phyloP scores from a whole-genome alignment of 2,329 filamentous ascomycete species.

The Blastomyces silverae region DNA sequence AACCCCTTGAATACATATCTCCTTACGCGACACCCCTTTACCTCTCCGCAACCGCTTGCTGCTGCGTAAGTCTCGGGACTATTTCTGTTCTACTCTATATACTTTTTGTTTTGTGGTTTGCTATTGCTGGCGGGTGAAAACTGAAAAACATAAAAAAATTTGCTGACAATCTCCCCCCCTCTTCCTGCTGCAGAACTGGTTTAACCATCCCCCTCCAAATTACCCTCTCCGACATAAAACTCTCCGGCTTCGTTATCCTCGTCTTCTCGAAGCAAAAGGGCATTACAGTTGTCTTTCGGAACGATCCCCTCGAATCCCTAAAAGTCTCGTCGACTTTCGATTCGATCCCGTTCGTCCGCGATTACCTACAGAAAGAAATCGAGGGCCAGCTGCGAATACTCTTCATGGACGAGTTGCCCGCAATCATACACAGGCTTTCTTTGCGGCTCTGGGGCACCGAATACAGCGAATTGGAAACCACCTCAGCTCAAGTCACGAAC shows the following conservation, averaged over 20 bases:
- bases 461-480: slow-evolving; percentile 56
- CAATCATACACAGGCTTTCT: slow-evolving; percentile 90
- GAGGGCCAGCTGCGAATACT: slow-evolving; percentile 85
- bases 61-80: slow-evolving; percentile 54
- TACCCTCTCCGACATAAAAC: slow-evolving; percentile 87
- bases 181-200: slow-evolving; percentile 51
- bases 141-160: background rate
- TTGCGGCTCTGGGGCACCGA: slow-evolving; percentile 86
- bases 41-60: slow-evolving; percentile 84
- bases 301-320: slow-evolving; percentile 94
- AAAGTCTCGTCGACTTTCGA: slow-evolving; percentile 99
- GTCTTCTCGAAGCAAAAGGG: slow-evolving; percentile 98
- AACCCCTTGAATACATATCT: slow-evolving; percentile 96
- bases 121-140: background rate
- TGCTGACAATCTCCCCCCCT: background rate
- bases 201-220: slow-evolving; percentile 97
- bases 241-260: slow-evolving; percentile 94
- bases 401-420: slow-evolving; percentile 96
- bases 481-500: slow-evolving; percentile 24
- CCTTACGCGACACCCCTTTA: slow-evolving; percentile 82
- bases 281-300: slow-evolving; percentile 91
- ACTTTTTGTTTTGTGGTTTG: background rate
- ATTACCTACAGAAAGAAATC: slow-evolving; percentile 94
- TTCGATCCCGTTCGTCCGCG: slow-evolving; percentile 94
- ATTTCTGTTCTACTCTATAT: background rate